A percentile compares a stretch with the other conserved stretches of the same genome.
Conservation (phyloP, 2,329 filamentous ascomycete genomes). For the Fusarium buharicum region DNA sequence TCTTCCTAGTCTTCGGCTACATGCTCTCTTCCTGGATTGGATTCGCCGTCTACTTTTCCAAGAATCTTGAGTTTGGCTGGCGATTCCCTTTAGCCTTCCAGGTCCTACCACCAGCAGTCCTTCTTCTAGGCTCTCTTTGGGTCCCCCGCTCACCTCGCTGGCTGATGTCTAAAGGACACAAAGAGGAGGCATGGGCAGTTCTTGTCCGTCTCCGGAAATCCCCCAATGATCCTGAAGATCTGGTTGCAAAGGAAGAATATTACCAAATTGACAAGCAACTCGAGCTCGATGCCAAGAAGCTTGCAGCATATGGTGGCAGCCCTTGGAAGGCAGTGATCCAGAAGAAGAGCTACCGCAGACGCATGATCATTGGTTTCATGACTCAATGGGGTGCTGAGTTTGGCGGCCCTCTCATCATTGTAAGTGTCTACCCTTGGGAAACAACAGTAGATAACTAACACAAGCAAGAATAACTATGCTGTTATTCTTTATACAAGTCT, state of each 20-base stretch:
- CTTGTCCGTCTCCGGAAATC: slow-evolving; percentile 50
- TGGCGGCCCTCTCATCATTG: slow-evolving; percentile 62
- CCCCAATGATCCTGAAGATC: slow-evolving; percentile 49
- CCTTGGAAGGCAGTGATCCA: slow-evolving; percentile 58
- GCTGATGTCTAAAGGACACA: slow-evolving; percentile 58
- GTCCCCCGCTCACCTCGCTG: slow-evolving; percentile 59
- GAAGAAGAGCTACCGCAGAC: slow-evolving; percentile 60
- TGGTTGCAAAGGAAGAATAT: slow-evolving; percentile 58
- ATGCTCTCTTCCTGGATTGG: slow-evolving; percentile 56
- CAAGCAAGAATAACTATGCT: slow-evolving; percentile 54
- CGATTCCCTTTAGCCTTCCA: slow-evolving; percentile 57
- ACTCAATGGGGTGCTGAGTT: slow-evolving; percentile 65
- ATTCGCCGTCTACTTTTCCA: slow-evolving; percentile 50
- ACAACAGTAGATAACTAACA: background rate
- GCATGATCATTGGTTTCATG: slow-evolving; percentile 62
- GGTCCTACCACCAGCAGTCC: slow-evolving; percentile 51
- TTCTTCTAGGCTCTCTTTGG: slow-evolving; percentile 50
- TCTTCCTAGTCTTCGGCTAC: slow-evolving; percentile 58
- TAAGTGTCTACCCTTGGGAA: slow-evolving; percentile 38
- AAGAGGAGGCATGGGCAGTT: slow-evolving; percentile 58
- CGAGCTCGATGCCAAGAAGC: slow-evolving; percentile 54
- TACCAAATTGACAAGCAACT: slow-evolving; percentile 60
- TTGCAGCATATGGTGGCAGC: slow-evolving; percentile 52
- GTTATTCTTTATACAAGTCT: slow-evolving; percentile 54
- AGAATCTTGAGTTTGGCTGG: slow-evolving; percentile 52